Base-by-base conservation (phyloP, 768 basidiomycete genomes). In the Tulasnella sp. region DNA sequence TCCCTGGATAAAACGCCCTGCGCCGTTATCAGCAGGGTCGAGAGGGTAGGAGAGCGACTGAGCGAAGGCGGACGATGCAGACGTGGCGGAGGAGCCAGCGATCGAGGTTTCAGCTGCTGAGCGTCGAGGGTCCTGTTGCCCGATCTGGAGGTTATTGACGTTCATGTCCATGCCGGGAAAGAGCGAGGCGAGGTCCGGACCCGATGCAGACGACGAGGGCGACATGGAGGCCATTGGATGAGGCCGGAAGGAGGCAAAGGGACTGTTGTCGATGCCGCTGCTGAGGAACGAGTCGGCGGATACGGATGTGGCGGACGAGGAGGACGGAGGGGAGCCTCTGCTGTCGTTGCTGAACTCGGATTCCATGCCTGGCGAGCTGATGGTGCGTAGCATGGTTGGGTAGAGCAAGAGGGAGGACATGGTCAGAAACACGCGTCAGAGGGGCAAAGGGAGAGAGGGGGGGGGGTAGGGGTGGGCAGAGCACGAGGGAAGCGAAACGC, bases 91-190 rank as follows among this genome's bases (percentile, higher is more conserved):
- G 22, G 22, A 14, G 54, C 9, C 24, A 14, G 54, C 54, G 54
- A 54, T 54, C 54, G 54, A 54, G 54, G 54, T 54, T 54, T 54
- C 54, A 54, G 64, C 54, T n/a, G 64, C 64, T 14, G 31, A 69
- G 16, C 64, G 64, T 69, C 40, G 74, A 75, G 74, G 74, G 74
- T 69, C 64, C 64, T 69, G 64, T 69, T 69, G 64, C 64, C 64
- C 64, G 64, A 69, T 69, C 64, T 69, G 64, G 64, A 69, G 64
- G 64, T 69, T 69, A 69, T 69, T 69, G 64, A 69, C 28, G 64
- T 69, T 69, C 31, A 69, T 69, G 64, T 69, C 64, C 64, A 69
- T 69, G 64, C 64, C 64, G 64, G 64, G 64, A 37, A 69, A 69
- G 18, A 69, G 64, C 64, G 64, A 69, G 8, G 64, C 64, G 24